These are phyloP conservation scores for Sarocladiaceae sp. DNA, from an alignment of 2,329 filamentous ascomycete species.

Conservation along the genomic window DNA sequence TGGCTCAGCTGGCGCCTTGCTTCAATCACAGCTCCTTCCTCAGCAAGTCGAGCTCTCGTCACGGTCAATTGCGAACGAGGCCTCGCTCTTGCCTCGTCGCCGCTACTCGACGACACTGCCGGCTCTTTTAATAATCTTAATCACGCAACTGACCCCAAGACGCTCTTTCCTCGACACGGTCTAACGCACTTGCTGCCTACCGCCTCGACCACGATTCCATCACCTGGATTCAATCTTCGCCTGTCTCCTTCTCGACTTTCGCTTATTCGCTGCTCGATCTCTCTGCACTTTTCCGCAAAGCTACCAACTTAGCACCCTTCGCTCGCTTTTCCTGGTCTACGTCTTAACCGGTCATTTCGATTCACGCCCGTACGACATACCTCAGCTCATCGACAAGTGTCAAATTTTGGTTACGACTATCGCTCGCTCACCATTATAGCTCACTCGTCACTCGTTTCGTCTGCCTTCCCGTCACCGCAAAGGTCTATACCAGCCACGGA, in stretches of 20 bases:
- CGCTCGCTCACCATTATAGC: constrained; percentile 43
- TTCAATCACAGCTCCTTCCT: constrained; percentile 2
- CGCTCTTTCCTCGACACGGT: constrained; percentile 9
- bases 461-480: constrained; percentile 35
- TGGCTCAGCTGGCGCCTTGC: constrained; percentile 4
- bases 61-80: neutral
- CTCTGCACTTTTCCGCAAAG: neutral
- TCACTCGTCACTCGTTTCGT: constrained; percentile 51
- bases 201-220: constrained; percentile 6
- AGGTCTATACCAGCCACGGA: no score
- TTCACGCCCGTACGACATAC: neutral
- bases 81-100: neutral
- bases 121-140: constrained; percentile 1
- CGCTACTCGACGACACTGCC: neutral
- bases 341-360: constrained; percentile 8
- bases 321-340: constrained; percentile 3
- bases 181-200: constrained; percentile 1
- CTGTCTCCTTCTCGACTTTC: constrained; percentile 5
- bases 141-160: constrained; percentile 9
- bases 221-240: constrained; percentile 6
- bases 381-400: neutral
- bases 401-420: constrained; percentile 8
- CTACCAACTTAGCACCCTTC: neutral
- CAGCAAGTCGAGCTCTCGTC: neutral
- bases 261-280: neutral